Evolutionary conservation across 2,329 filamentous ascomycete genomes (phyloP).

Genomic region (Amphichorda felina): DNA sequence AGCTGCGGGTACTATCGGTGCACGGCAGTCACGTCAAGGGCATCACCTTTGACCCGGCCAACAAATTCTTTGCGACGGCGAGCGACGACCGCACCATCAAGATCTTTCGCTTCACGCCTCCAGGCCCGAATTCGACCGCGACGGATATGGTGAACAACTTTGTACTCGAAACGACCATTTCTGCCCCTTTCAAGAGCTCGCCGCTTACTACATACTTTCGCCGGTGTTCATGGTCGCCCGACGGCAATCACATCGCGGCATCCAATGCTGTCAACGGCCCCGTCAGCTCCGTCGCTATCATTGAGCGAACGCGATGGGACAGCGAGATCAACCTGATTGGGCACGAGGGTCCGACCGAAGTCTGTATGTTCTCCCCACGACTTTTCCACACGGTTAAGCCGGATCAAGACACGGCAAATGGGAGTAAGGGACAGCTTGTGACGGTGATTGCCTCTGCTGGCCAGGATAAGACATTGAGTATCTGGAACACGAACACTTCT

Average conservation of each 20-base stretch:
- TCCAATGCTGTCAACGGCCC: slow-evolving; percentile 96
- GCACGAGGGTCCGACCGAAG: slow-evolving; percentile 92
- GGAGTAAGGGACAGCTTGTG: slow-evolving; percentile 41
- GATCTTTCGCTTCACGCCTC: slow-evolving; percentile 88
- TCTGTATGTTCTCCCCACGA: slow-evolving; percentile 91
- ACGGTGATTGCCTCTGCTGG: slow-evolving; percentile 96
- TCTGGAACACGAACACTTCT: slow-evolving; percentile 96
- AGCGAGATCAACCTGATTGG: slow-evolving; percentile 96
- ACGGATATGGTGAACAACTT: slow-evolving; percentile 98
- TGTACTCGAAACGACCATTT: slow-evolving; percentile 84
- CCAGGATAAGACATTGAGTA: slow-evolving; percentile 88
- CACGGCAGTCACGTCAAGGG: slow-evolving; percentile 98
- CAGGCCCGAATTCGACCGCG: slow-evolving; percentile 78
- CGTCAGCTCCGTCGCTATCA: slow-evolving; percentile 92
- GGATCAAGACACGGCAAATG: slow-evolving; percentile 33
- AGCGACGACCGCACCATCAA: slow-evolving; percentile 96
- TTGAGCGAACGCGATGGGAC: slow-evolving; percentile 85
- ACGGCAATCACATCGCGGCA: slow-evolving; percentile 92
- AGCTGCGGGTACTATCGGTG: slow-evolving; percentile 82
- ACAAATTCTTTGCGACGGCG: slow-evolving; percentile 98
- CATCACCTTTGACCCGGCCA: slow-evolving; percentile 95
- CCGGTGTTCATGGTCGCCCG: slow-evolving; percentile 93
- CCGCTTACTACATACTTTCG: slow-evolving; percentile 95
- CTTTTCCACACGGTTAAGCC: slow-evolving; percentile 70
- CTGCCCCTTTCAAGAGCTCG: slow-evolving; percentile 75